A percentile compares a stretch with the other conserved stretches of the same genome.
phyloP scores from a whole-genome alignment of 352 stramenopile genomes.

The Globisporangium rhizosaccharum region DNA sequence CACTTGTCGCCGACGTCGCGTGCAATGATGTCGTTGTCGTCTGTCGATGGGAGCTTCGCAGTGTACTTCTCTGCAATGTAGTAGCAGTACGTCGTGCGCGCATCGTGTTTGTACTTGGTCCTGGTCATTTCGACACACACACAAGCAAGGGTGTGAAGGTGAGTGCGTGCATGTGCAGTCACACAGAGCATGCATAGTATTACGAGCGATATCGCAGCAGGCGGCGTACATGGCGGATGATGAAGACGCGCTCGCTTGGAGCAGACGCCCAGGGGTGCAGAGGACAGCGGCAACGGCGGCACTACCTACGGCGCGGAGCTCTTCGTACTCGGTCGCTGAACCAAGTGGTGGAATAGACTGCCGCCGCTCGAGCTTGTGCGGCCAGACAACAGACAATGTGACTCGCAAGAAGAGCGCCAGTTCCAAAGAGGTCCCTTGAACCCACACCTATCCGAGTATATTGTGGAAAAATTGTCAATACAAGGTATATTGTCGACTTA shows the following conservation, averaged over 20 bases:
- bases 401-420: neutral
- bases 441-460: neutral
- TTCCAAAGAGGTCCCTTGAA: neutral
- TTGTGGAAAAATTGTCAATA: neutral
- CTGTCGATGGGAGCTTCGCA: slow-evolving; percentile 27
- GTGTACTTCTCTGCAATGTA: slow-evolving; percentile 64
- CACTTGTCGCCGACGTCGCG: slow-evolving; percentile 34
- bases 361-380: neutral
- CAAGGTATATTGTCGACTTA: too few species aligned
- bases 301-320: slow-evolving; percentile 1
- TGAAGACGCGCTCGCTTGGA: neutral
- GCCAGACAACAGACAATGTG: neutral
- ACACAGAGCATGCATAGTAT: neutral
- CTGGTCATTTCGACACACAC: slow-evolving; percentile 5
- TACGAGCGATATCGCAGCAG: neutral
- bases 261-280: too few species aligned
- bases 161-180: neutral
- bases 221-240: neutral
- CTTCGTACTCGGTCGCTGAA: slow-evolving; percentile 10
- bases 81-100: slow-evolving; percentile 79
- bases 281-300: neutral
- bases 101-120: slow-evolving; percentile 68
- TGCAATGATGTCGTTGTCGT: slow-evolving; percentile 37
- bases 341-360: slow-evolving; percentile 11
- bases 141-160: neutral